These are phyloP conservation scores for Cyclostephanos tholiformis DNA, from an alignment of 108 stramenopile genomes.

Conservation along the genomic window DNA sequence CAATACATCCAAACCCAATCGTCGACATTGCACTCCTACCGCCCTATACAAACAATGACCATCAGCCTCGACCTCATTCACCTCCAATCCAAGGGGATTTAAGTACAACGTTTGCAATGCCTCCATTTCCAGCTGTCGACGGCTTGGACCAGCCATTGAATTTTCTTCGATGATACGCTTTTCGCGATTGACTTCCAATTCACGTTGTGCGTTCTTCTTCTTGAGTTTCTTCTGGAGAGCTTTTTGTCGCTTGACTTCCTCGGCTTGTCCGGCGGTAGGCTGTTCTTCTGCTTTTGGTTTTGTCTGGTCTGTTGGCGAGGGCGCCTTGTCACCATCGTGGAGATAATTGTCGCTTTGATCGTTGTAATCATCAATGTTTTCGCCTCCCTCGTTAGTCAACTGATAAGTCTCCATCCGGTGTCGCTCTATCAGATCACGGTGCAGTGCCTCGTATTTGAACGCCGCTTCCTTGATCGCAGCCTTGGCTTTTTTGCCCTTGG, in stretches of 20 bases:
- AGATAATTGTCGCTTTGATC: background rate
- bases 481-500: conserved; percentile 74
- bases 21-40: conserved; percentile 74
- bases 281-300: conserved; percentile 19
- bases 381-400: conserved; percentile 14
- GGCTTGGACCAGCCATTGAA: conserved; percentile 67
- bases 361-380: background rate
- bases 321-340: conserved; percentile 20
- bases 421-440: conserved; percentile 48
- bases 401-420: conserved; percentile 42
- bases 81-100: conserved; percentile 49
- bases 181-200: conserved; percentile 56
- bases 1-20: conserved; percentile 29
- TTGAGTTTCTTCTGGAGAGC: conserved; percentile 64
- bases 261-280: conserved; percentile 21
- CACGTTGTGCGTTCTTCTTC: conserved; percentile 56
- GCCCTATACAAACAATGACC: conserved; percentile 97
- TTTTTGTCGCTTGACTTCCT: conserved; percentile 63
- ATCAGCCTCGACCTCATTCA: conserved; percentile 90
- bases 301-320: background rate
- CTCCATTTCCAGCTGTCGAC: conserved; percentile 66
- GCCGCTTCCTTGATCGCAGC: conserved; percentile 55
- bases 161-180: conserved; percentile 47
- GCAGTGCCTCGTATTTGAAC: conserved; percentile 49
- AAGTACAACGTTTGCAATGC: conserved; percentile 53